A percentile compares a stretch with the other conserved stretches of the same genome.
Conservation (phyloP, 1,284 basidiomycete genomes). For the Inonotus obliquus region DNA sequence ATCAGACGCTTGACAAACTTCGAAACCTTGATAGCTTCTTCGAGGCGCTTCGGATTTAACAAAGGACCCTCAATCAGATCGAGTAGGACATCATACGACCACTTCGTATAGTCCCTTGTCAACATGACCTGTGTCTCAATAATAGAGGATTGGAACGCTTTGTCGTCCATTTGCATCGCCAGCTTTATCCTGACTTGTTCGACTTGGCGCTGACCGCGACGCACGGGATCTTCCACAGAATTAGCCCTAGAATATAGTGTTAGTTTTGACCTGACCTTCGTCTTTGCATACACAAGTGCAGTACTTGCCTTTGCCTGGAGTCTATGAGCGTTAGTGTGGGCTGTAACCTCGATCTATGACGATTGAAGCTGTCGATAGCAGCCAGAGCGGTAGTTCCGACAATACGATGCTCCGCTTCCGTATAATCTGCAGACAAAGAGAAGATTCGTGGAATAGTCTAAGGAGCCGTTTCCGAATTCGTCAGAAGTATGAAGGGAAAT, state of each 20-base stretch:
- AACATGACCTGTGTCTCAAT: constrained; percentile 87
- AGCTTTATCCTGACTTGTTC: constrained; percentile 87
- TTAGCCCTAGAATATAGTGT: constrained; percentile 54
- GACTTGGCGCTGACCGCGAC: constrained; percentile 85
- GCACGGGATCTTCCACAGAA: constrained; percentile 81
- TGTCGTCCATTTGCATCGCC: constrained; percentile 92
- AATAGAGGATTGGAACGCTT: constrained; percentile 76
- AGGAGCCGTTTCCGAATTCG: neutral
- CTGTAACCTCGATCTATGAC: constrained; percentile 69
- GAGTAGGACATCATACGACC: constrained; percentile 87
- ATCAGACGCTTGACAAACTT: constrained; percentile 86
- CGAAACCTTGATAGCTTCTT: constrained; percentile 90
- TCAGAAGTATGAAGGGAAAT: neutral
- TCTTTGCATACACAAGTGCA: neutral
- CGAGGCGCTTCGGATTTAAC: constrained; percentile 88
- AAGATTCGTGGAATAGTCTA: constrained; percentile 87
- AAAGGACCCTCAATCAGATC: constrained; percentile 93
- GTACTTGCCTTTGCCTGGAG: constrained; percentile 52
- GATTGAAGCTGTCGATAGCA: constrained; percentile 88
- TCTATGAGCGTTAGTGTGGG: constrained; percentile 43
- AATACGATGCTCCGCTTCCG: constrained; percentile 67
- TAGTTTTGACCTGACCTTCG: neutral
- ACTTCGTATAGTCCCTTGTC: constrained; percentile 87
- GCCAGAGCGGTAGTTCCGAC: constrained; percentile 83
- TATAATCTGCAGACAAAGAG: constrained; percentile 75